Evolutionary conservation across 306 rosid species (phyloP), one percentile per base, ranked within the genome.

Genomic region (Prunus davidiana): DNA sequence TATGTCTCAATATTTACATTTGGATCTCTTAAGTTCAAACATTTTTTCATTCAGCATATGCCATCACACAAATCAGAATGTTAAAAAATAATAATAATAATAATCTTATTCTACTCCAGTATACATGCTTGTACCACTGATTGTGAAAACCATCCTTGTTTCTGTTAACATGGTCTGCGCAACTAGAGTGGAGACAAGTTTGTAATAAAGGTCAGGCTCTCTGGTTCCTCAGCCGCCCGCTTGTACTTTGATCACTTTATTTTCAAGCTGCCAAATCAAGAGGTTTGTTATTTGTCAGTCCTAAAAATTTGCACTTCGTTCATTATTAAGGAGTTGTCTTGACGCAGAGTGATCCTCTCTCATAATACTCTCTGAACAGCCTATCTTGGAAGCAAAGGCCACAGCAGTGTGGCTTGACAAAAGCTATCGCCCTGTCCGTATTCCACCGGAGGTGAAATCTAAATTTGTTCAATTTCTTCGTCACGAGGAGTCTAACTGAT

Each of bases 391-490:
- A 79, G 92, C 97, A 69, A 90, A 84, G 87, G 93, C 86, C 78
- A 85, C 93, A 1, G 96, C 85, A 5, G 97, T 92, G 60, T 90
- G 97, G 96, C 92, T 95, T 24, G 91, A 92, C 84, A 86, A 84
- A 79, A 89, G 70, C 76, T 92, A 92, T 66, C 93, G 82, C 18
- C 96, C 98, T 8, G 73, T 84, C 76, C 92, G 96, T 47, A 84
- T 95, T 76, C 98, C 97, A 0, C 79, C 86, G n/a, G 93, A 87
- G 54, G 61, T 86, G 61, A 86, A 80, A 77, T 90, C 96, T 11
- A 95, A 88, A 80, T 43, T 92, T 65, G 89, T 78, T 67, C 69
- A 84, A 24, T 84, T 80, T 75, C 49, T 90, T 74, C 84, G 82
- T 22, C 84, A 82, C 14, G 85, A 76, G 66, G 84, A 88, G 72